phyloP scores from a whole-genome alignment of 1,139 yeast genomes.

The Suhomyces panamericanus region DNA sequence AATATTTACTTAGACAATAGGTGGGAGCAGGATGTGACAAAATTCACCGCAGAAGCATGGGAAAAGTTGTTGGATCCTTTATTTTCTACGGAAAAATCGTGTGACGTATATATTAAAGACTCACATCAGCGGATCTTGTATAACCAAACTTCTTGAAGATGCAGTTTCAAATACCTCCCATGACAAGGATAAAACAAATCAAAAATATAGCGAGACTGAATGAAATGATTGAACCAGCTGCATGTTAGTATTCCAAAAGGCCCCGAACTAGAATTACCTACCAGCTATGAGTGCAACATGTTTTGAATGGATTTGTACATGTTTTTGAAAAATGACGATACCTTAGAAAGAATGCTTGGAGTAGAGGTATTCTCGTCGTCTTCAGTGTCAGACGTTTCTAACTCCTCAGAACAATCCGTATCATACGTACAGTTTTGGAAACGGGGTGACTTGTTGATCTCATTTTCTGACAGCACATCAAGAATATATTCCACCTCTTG shows the following conservation, averaged over 20 bases:
- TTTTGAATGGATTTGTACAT: not conserved
- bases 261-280: not conserved
- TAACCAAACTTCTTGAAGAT: not conserved
- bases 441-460: conserved; percentile 9
- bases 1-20: not conserved
- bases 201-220: not conserved
- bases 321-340: not conserved
- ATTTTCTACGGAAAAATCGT: conserved; percentile 18
- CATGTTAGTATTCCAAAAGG: conserved; percentile 1
- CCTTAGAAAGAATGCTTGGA: not conserved
- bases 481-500: conserved; percentile 22
- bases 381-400: conserved; percentile 8
- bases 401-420: conserved; percentile 7
- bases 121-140: conserved; percentile 1
- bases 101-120: conserved; percentile 24
- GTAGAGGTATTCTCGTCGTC: not conserved
- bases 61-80: conserved; percentile 29
- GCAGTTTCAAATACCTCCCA: not conserved
- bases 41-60: conserved; percentile 31
- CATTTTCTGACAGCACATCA: conserved; percentile 24
- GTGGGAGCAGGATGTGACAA: not conserved
- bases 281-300: not conserved
- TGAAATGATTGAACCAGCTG: not conserved
- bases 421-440: conserved; percentile 18
- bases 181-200: not conserved